A percentile compares a stretch with the other conserved stretches of the same genome.
phyloP scores from a whole-genome alignment of 805 yeast species.

The Yamadazyma nakazawae region DNA sequence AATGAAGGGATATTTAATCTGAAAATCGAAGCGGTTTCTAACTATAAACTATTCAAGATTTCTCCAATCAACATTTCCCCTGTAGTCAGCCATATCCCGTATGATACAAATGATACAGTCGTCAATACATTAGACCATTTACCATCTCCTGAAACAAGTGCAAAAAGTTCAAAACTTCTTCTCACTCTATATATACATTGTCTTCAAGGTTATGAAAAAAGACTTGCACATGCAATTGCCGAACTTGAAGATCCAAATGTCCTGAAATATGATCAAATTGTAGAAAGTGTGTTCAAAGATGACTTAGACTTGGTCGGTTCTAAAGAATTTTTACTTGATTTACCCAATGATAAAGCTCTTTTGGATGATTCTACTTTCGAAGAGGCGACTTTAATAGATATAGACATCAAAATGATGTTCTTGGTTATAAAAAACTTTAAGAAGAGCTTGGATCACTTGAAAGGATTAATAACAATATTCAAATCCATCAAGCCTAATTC shows the following conservation, averaged over 20 bases:
- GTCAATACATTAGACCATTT: slow-evolving; percentile 29
- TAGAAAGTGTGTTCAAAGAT: slow-evolving; percentile 6
- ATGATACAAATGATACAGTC: slow-evolving; percentile 35
- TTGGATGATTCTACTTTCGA: slow-evolving; percentile 3
- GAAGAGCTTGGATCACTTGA: slow-evolving; percentile 24
- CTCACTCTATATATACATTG: slow-evolving; percentile 26
- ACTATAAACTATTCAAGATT: slow-evolving; percentile 25
- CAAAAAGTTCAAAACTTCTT: slow-evolving; percentile 27
- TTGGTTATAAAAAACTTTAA: slow-evolving; percentile 25
- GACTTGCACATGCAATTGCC: slow-evolving; percentile 26
- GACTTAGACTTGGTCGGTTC: slow-evolving; percentile 11
- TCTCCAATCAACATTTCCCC: slow-evolving; percentile 27
- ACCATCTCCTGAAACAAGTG: slow-evolving; percentile 23
- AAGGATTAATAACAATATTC: slow-evolving; percentile 16
- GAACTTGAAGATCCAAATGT: slow-evolving; percentile 13
- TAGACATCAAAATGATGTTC: slow-evolving; percentile 34
- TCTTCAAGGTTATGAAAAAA: slow-evolving; percentile 36
- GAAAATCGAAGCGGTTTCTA: slow-evolving; percentile 26
- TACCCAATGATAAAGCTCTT: slow-evolving; percentile 3
- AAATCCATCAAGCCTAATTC: slow-evolving; percentile 9
- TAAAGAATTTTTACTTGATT: slow-evolving; percentile 4
- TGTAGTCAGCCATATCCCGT: slow-evolving; percentile 38
- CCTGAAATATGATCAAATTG: slow-evolving; percentile 4
- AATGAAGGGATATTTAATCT: slow-evolving; percentile 31
- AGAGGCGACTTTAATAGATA: slow-evolving; percentile 35